phyloP scores from a whole-genome alignment of 1,139 yeast species.

The Candida albicans region DNA sequence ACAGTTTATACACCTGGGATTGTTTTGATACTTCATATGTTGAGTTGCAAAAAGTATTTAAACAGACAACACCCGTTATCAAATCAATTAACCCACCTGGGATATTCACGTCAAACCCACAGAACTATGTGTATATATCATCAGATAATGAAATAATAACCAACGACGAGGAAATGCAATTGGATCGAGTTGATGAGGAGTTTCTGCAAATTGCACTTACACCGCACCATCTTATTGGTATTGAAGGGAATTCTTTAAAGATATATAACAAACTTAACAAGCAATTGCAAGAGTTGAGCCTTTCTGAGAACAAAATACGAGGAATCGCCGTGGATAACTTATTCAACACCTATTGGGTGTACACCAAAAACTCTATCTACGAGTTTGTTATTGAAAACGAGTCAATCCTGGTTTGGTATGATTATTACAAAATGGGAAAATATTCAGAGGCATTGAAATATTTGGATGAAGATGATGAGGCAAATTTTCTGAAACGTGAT shows the following conservation, averaged over 20 bases:
- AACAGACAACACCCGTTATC: conserved; percentile 19
- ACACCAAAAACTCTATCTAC: conserved; percentile 21
- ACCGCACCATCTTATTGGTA: conserved; percentile 27
- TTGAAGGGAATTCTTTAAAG: conserved; percentile 18
- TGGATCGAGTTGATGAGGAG: conserved; percentile 11
- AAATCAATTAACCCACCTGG: conserved; percentile 4
- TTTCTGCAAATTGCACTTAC: conserved; percentile 19
- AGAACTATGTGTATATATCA: conserved; percentile 8
- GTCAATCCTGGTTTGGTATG: conserved; percentile 72
- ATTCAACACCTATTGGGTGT: conserved; percentile 29
- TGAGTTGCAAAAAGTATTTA: conserved; percentile 33
- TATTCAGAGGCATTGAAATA: conserved; percentile 69
- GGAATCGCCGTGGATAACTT: conserved; percentile 63
- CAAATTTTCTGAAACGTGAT: conserved; percentile 44
- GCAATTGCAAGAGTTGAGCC: conserved; percentile 12
- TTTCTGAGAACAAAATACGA: conserved; percentile 37
- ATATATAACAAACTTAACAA: conserved; percentile 28
- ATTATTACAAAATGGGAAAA: conserved; percentile 58
- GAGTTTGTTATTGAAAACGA: conserved; percentile 70
- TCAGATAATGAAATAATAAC: conserved; percentile 22
- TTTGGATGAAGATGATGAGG: conserved; percentile 30
- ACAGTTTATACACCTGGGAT: conserved; percentile 32
- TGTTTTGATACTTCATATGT: conserved; percentile 31
- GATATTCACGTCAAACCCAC: conserved; percentile 4
- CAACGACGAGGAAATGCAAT: conserved; percentile 28